Evolutionary conservation across 441 rosid genomes (phyloP), one percentile per base, ranked within the genome.

Genomic region (Gossypium trilobum): DNA sequence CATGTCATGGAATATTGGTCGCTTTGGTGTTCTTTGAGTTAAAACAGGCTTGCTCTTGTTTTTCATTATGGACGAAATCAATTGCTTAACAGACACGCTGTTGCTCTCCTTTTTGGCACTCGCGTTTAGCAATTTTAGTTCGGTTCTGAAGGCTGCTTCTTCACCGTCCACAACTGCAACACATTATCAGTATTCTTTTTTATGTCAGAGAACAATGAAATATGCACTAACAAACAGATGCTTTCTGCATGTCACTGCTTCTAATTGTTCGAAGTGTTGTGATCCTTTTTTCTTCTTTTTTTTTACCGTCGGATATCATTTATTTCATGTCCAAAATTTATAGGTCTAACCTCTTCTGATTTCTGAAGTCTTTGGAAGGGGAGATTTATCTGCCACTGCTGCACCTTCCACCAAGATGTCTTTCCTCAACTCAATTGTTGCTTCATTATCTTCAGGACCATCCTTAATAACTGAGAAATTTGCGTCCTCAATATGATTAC

Each of bases 1-100:
- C 80, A 63, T 77, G 16, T 68, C 72, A 55, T 29, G 19, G 0
- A 8, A 23, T 2, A 17, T 52, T 2, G 29, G 25, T 52, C 25
- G 76, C 77, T 76, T 83, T 0, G 74, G 78, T 16, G 72, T 79
- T 59, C 39, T 72, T 58, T 52, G 77, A 17, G 68, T 42, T 16
- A 68, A 39, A 63, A 51, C 56, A 4, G 13, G 36, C 14, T 64
- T 67, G 27, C 57, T 73, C 71, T 54, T 68, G 56, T 69, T 77
- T 65, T 54, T 54, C 57, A 44, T 5, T 63, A 71, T 8, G 31
- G 73, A 73, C 36, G 71, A 52, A 14, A 36, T 59, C 22, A 56
- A 33, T 25, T 52, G 78, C 78, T 71, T 70, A 0, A 29, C 60
- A 10, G 9, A 16, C 5, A 56, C 46, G 1, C 19, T 48, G 22